Percentiles rank a stretch among this genome's conserved stretches.
These are phyloP conservation scores for Pelargonium nanum DNA, from an alignment of 345 rosid species.

Conservation along the genomic window DNA sequence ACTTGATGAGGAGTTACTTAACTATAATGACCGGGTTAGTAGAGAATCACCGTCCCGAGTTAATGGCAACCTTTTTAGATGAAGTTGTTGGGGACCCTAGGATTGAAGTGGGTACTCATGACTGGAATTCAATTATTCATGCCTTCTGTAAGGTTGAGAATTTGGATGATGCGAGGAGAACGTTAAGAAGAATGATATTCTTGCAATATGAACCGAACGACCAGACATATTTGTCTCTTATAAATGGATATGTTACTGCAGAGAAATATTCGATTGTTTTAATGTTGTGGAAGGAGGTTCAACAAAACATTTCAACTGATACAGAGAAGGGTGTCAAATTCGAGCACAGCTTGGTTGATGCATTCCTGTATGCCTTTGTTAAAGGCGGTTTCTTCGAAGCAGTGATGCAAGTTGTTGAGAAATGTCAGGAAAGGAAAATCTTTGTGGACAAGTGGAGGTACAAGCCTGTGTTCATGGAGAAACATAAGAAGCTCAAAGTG, in stretches of 20 bases:
- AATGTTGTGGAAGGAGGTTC: constrained; percentile 80
- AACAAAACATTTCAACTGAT: constrained; percentile 50
- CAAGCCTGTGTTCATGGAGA: constrained; percentile 97
- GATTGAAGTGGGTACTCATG: constrained; percentile 79
- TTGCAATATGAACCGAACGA: constrained; percentile 68
- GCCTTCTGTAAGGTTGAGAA: constrained; percentile 86
- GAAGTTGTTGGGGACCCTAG: constrained; percentile 91
- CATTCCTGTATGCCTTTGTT: constrained; percentile 80
- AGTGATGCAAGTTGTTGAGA: constrained; percentile 90
- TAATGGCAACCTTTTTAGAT: constrained; percentile 85
- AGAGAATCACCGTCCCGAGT: constrained; percentile 70
- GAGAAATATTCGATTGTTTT: constrained; percentile 72
- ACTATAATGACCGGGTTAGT: constrained; percentile 80
- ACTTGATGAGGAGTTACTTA: constrained; percentile 70
- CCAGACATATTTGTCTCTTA: constrained; percentile 81
- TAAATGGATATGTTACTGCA: constrained; percentile 60
- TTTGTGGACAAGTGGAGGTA: constrained; percentile 96
- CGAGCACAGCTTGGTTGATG: constrained; percentile 64
- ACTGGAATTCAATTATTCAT: constrained; percentile 94
- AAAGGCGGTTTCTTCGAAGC: constrained; percentile 96
- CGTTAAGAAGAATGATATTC: constrained; percentile 82
- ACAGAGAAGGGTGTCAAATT: constrained; percentile 42
- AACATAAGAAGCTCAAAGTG: constrained; percentile 81
- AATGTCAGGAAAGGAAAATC: constrained; percentile 78
- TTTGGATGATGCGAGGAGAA: constrained; percentile 78